Conservation (phyloP, 2,329 filamentous ascomycete genomes). For the Didymella exigua region DNA sequence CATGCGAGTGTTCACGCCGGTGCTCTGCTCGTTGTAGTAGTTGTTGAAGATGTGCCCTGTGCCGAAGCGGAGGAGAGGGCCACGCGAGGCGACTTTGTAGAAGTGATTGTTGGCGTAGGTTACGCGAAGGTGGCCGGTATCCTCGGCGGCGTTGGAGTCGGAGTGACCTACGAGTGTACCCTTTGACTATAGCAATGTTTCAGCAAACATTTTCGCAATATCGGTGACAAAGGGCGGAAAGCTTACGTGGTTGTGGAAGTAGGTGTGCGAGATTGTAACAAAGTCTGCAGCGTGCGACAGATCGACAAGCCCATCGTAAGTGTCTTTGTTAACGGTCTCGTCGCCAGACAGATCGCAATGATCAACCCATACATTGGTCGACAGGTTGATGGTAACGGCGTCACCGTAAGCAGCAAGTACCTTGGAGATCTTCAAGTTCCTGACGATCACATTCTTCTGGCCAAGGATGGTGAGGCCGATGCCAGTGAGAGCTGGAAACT, state of each 20-base stretch:
- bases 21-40: conserved; percentile 44
- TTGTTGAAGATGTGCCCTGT: conserved; percentile 66
- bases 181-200: conserved; percentile 53
- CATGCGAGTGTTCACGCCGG: conserved; percentile 50
- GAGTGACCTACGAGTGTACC: conserved; percentile 64
- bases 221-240: background rate
- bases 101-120: conserved; percentile 72
- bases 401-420: conserved; percentile 62
- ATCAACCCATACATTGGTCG: conserved; percentile 66
- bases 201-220: background rate
- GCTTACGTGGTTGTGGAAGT: conserved; percentile 58
- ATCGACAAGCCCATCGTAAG: conserved; percentile 56
- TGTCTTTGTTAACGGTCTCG: conserved; percentile 31
- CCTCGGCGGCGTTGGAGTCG: conserved; percentile 59
- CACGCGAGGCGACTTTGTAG: conserved; percentile 66
- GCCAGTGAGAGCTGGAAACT: conserved; percentile 47
- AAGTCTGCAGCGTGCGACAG: conserved; percentile 67
- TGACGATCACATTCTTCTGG: conserved; percentile 64
- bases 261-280: conserved; percentile 59
- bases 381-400: conserved; percentile 62
- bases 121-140: conserved; percentile 65
- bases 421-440: conserved; percentile 66
- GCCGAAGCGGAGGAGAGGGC: conserved; percentile 68
- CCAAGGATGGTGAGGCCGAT: conserved; percentile 60
- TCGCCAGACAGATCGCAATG: conserved; percentile 66